Evolutionary conservation across 331 rosid species (phyloP).

Genomic region (Quercus tomentella): DNA sequence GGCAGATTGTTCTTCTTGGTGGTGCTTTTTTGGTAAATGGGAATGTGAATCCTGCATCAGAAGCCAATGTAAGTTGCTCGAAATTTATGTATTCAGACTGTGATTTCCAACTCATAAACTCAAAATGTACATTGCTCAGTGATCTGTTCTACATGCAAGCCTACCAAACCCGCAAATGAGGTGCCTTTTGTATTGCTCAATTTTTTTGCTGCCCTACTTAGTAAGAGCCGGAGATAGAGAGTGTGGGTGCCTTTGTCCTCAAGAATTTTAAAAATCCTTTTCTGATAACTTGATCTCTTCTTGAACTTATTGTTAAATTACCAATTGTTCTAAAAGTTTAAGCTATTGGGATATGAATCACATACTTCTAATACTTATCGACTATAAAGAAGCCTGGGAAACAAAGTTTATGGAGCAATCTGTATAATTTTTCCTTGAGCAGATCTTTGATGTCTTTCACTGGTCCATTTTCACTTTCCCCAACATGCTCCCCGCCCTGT

Average conservation of each 20-base stretch:
- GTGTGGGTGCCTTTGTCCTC: neutral
- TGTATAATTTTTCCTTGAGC: neutral
- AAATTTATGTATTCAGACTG: neutral
- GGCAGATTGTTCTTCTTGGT: conserved; percentile 88
- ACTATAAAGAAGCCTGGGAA: neutral
- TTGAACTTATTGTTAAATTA: too few relatives aligned
- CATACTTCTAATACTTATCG: too few relatives aligned
- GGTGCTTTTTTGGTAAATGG: conserved; percentile 91
- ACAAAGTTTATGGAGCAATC: neutral
- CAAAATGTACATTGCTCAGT: neutral
- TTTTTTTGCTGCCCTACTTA: neutral
- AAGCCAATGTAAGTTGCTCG: conserved; percentile 68
- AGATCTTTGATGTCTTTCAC: neutral
- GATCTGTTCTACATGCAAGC: neutral
- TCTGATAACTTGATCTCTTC: too few relatives aligned
- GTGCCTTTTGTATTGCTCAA: neutral
- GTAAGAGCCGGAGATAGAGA: neutral
- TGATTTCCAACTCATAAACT: neutral
- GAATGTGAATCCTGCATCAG: conserved; percentile 92
- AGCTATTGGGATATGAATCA: too few relatives aligned
- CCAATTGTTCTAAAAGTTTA: too few relatives aligned
- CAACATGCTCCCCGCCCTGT: neutral
- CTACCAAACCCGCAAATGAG: neutral
- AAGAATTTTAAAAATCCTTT: neutral
- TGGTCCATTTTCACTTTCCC: neutral